These are phyloP conservation scores for Emergomyces pasteurianus DNA, from an alignment of 2,329 filamentous ascomycete genomes.

Conservation along the genomic window DNA sequence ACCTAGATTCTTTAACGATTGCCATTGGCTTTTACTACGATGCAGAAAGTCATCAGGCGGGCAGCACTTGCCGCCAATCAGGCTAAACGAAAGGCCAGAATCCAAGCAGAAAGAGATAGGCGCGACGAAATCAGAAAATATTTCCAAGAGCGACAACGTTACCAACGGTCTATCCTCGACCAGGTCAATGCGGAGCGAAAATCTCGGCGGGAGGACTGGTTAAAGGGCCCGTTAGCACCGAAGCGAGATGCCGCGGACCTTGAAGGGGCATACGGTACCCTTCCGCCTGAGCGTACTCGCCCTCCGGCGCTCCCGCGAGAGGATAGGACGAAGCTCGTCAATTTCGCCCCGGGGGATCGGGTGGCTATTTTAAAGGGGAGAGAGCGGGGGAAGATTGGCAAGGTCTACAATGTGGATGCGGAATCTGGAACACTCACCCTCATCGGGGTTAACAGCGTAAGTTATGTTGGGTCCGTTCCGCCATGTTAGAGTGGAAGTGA, in stretches of 20 bases:
- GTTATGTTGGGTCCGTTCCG: constrained; percentile 16
- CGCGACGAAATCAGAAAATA: constrained; percentile 23
- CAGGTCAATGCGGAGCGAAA: constrained; percentile 39
- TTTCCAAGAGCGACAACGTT: constrained; percentile 20
- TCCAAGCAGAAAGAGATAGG: constrained; percentile 32
- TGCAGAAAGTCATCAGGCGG: constrained; percentile 61
- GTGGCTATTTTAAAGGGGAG: constrained; percentile 69
- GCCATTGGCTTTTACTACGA: constrained; percentile 28
- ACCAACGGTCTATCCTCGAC: constrained; percentile 23
- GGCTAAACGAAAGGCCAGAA: constrained; percentile 36
- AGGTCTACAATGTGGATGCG: constrained; percentile 47
- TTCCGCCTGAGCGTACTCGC: constrained; percentile 28
- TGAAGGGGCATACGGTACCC: constrained; percentile 48
- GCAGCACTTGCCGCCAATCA: constrained; percentile 56
- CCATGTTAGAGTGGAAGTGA: background rate
- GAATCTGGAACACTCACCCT: constrained; percentile 49
- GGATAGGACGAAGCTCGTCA: constrained; percentile 40
- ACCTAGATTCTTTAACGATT: background rate
- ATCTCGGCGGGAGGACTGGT: constrained; percentile 62
- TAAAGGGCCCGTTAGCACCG: constrained; percentile 65
- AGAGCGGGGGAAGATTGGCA: constrained; percentile 73
- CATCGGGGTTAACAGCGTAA: constrained; percentile 52
- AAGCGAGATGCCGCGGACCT: constrained; percentile 55
- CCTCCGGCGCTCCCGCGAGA: constrained; percentile 30
- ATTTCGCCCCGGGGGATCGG: constrained; percentile 58